Evolutionary conservation across 176 grass and related monocot genomes (phyloP).

Genomic region (Avena atlantica): DNA sequence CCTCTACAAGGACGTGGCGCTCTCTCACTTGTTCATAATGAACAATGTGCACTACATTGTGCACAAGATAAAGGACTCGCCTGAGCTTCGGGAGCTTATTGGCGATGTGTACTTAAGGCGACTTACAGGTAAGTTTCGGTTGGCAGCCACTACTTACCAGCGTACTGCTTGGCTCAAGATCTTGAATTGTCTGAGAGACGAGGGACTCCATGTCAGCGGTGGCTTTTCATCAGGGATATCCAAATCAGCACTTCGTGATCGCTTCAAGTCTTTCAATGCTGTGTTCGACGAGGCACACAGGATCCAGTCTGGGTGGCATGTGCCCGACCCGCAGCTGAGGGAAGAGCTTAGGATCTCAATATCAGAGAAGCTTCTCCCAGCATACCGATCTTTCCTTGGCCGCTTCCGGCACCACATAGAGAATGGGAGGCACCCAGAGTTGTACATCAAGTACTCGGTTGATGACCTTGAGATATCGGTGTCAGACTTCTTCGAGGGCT

Average conservation of each 20-base stretch:
- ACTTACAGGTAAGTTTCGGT: slow-evolving; percentile 67
- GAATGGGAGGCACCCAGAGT: slow-evolving; percentile 75
- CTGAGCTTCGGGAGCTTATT: slow-evolving; percentile 66
- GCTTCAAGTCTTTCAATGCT: slow-evolving; percentile 90
- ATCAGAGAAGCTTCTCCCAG: slow-evolving; percentile 83
- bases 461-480: slow-evolving; percentile 80
- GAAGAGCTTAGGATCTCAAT: slow-evolving; percentile 95
- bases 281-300: slow-evolving; percentile 83
- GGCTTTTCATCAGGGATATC: slow-evolving; percentile 85
- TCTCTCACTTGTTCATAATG: slow-evolving; percentile 84
- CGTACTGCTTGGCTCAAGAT: slow-evolving; percentile 82
- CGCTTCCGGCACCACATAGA: slow-evolving; percentile 90
- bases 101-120: slow-evolving; percentile 75
- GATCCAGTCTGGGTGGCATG: slow-evolving; percentile 71
- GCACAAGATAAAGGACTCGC: slow-evolving; percentile 81
- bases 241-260: slow-evolving; percentile 75
- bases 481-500: slow-evolving; percentile 80
- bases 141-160: slow-evolving; percentile 72
- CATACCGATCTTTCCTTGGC: slow-evolving; percentile 89
- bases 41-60: slow-evolving; percentile 98
- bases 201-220: slow-evolving; percentile 84
- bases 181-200: slow-evolving; percentile 77
- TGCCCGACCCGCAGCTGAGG: slow-evolving; percentile 82
- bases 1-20: slow-evolving; percentile 74
- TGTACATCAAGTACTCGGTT: slow-evolving; percentile 92